Base-by-base conservation (phyloP, 164 flowering plant species). In the Nymphaea colorata region DNA sequence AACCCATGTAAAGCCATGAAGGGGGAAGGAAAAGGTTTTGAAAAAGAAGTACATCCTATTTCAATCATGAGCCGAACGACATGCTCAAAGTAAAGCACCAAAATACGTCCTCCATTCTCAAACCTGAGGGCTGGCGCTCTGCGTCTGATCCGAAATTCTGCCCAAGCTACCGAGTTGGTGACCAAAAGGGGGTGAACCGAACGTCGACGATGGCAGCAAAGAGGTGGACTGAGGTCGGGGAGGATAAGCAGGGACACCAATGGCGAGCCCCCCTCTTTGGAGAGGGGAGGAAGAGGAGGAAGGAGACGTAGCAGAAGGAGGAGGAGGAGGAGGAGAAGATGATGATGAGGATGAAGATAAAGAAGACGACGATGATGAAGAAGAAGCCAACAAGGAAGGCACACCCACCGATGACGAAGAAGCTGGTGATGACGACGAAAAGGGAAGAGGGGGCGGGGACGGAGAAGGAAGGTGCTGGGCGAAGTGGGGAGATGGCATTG, bases 391-490 rank as follows among this genome's bases (percentile, higher is more conserved):
- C 61, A 64, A 4, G 1, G 80, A 11, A 3, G 76, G 7, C 3
- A 83, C 70, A 51, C 69, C 16, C n/a, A 70, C 8, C 10, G 53
- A 66, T 7, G 69, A 11, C 8, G 74, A 67, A 36, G 79, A 45
- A 15, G 74, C 4, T 25, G 67, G 43, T 41, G 64, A 42, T 4
- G 70, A 36, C 3, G 70, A 2, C 1, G 74, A 55, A 12, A 67
- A 67, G 5, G 73, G 65, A 14, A 73, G 4, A 63, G 69, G 60
- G 36, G 57, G 18, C 41, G 72, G 41, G 55, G 71, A 47, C 7
- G 7, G 7, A 12, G 55, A 47, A 36, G 66, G 74, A 47, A 71
- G 70, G 42, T 75, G 74, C 44, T 77, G 74, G 7, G 78, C 64
- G 66, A 71, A 77, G 43, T 75, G 77, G 15, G 67, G 66, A 45